A percentile compares a stretch with the other conserved stretches of the same genome.
Evolutionary conservation across 2,329 filamentous ascomycete genomes (phyloP).

Genomic region (Triangularia verruculosa): DNA sequence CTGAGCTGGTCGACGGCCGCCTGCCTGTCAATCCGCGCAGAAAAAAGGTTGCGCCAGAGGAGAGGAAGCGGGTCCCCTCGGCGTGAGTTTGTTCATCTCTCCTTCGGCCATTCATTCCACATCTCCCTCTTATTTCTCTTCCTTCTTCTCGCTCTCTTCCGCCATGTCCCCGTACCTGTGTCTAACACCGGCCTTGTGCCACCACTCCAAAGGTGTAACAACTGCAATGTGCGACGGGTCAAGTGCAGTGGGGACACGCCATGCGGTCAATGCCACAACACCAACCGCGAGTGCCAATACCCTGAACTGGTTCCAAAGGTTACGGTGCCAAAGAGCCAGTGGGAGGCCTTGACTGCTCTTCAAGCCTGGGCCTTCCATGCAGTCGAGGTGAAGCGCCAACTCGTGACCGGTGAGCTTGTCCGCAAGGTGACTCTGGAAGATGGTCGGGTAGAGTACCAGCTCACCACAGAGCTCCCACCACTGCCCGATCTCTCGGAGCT

Average conservation of each 20-base stretch:
- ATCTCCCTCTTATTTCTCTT: too few relatives aligned
- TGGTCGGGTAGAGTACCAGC: background rate
- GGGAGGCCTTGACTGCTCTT: background rate
- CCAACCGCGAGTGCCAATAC: constrained; percentile 47
- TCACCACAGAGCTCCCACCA: background rate
- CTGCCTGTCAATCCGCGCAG: constrained; percentile 50
- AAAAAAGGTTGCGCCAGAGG: constrained; percentile 45
- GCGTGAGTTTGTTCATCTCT: constrained; percentile 39
- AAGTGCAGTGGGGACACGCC: constrained; percentile 51
- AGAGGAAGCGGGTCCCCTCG: constrained; percentile 48
- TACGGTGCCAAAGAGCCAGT: background rate
- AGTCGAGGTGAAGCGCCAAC: background rate
- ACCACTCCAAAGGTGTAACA: constrained; percentile 44
- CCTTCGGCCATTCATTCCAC: too few relatives aligned
- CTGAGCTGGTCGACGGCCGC: constrained; percentile 25
- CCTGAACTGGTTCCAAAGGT: constrained; percentile 36
- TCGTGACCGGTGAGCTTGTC: background rate
- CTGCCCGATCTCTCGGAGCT: background rate
- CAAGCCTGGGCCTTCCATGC: background rate
- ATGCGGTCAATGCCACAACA: constrained; percentile 43
- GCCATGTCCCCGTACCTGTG: background rate
- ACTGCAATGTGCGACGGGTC: constrained; percentile 51
- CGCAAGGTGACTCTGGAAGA: background rate
- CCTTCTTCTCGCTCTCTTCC: background rate
- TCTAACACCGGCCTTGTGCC: background rate